phyloP scores from a whole-genome alignment of 1,139 yeast species.

The Blastobotrys serpentis region DNA sequence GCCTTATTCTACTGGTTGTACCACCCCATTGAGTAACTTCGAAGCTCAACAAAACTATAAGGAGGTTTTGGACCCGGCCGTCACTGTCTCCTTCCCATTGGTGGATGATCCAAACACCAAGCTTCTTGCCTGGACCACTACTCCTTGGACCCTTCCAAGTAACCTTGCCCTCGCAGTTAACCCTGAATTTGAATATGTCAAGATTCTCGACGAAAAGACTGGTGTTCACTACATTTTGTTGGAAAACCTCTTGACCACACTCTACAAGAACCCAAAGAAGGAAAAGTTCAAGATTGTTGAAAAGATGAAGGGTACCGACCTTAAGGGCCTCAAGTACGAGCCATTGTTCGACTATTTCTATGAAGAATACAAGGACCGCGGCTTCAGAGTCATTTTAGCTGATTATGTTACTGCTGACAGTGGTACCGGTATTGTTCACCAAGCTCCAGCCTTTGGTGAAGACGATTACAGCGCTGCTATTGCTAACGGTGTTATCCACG shows the following conservation, averaged over 20 bases:
- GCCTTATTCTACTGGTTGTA: conserved; percentile 98
- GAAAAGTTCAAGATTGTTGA: conserved; percentile 86
- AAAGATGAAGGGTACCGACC: conserved; percentile 71
- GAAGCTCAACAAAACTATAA: conserved; percentile 99
- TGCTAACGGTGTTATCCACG: conserved; percentile 69
- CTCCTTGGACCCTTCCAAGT: conserved; percentile 99
- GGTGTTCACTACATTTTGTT: conserved; percentile 77
- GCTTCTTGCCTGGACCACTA: conserved; percentile 97
- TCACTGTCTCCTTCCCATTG: conserved; percentile 85
- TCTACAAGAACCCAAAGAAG: conserved; percentile 91
- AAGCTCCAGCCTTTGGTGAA: conserved; percentile 99
- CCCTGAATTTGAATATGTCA: conserved; percentile 87
- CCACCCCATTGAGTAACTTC: conserved; percentile 94
- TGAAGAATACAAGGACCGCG: conserved; percentile 68
- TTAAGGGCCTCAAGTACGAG: conserved; percentile 73
- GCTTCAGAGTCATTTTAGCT: conserved; percentile 76
- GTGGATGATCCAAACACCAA: conserved; percentile 75
- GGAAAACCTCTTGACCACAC: conserved; percentile 73
- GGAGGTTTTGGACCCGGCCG: conserved; percentile 96
- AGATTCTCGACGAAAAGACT: conserved; percentile 84
- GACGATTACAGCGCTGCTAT: conserved; percentile 88
- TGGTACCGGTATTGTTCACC: conserved; percentile 99
- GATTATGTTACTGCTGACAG: conserved; percentile 88
- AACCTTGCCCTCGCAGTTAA: conserved; percentile 89
- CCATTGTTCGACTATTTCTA: conserved; percentile 83